Conservation (phyloP, 768 basidiomycete species). For the Macrolepiota fuliginosa region DNA sequence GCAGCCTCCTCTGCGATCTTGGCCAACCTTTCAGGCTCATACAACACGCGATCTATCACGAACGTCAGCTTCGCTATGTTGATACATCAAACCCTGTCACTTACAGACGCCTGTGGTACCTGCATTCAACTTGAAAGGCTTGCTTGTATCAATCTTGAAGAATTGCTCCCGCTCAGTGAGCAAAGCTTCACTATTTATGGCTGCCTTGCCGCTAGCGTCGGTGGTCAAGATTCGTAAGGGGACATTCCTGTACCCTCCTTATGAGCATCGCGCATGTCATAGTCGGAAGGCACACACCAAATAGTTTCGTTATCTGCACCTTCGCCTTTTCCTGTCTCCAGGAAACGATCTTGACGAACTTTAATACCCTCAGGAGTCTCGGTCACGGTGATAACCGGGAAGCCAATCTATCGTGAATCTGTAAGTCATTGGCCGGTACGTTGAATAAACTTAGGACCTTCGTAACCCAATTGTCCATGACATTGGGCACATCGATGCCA, state of each 20-base stretch:
- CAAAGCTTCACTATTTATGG: constrained; percentile 59
- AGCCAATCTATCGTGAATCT: constrained; percentile 50
- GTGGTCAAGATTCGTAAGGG: constrained; percentile 73
- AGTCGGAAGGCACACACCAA: constrained; percentile 48
- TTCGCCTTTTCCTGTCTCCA: constrained; percentile 78
- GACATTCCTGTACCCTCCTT: constrained; percentile 55
- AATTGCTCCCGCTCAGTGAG: constrained; percentile 67
- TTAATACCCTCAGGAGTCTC: constrained; percentile 71
- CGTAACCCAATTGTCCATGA: constrained; percentile 93
- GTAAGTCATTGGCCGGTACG: not conserved
- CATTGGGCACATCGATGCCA: constrained; percentile 64
- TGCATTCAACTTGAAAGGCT: constrained; percentile 87
- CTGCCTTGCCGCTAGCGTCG: constrained; percentile 53
- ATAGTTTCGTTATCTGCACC: constrained; percentile 84
- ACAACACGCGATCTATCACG: constrained; percentile 74
- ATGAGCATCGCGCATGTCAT: not conserved
- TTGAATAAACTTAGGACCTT: constrained; percentile 44
- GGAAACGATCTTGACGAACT: constrained; percentile 88
- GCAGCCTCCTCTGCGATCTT: constrained; percentile 81
- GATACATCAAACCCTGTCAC: constrained; percentile 25
- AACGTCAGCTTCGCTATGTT: not conserved
- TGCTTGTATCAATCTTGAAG: constrained; percentile 70
- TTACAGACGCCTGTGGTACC: constrained; percentile 86
- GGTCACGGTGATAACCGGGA: constrained; percentile 85
- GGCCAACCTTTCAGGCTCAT: constrained; percentile 74